Conservation (phyloP, 2,329 filamentous ascomycete genomes). For the Colletotrichum falcatum region DNA sequence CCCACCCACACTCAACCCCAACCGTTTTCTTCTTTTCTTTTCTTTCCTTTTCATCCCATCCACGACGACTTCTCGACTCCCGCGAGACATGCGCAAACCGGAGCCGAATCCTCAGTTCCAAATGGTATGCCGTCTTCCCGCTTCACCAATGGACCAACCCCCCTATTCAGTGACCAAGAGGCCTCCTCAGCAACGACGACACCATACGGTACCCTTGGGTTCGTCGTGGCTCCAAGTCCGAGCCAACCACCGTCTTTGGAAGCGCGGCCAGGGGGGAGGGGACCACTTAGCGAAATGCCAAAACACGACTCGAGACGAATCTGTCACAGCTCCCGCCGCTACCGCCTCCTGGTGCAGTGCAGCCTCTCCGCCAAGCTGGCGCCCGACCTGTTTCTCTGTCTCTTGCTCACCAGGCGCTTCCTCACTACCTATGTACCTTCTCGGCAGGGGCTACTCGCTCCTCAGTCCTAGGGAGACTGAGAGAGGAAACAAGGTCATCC, state of each 20-base stretch:
- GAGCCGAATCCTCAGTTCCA: neutral
- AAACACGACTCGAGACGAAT: conserved; percentile 64
- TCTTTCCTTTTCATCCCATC: neutral
- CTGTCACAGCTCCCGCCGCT: conserved; percentile 55
- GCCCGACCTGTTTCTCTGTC: conserved; percentile 8
- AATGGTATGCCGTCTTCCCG: neutral
- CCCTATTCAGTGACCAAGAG: too few species aligned
- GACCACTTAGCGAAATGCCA: conserved; percentile 45
- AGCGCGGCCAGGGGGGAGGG: conserved; percentile 25
- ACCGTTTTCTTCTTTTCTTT: neutral
- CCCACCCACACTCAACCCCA: neutral
- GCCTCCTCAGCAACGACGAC: conserved; percentile 18
- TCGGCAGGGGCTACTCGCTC: too few species aligned
- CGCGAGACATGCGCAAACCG: neutral
- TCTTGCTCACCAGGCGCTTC: neutral
- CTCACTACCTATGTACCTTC: too few species aligned
- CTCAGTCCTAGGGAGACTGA: neutral
- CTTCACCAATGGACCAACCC: too few species aligned
- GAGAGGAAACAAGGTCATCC: neutral
- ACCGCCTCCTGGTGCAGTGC: conserved; percentile 17
- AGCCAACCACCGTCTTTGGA: conserved; percentile 32
- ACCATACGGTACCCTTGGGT: conserved; percentile 7
- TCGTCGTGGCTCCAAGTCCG: conserved; percentile 15
- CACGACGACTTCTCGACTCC: neutral
- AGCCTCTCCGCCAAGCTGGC: conserved; percentile 15